Percentiles rank a stretch among this genome's conserved stretches.
These are phyloP conservation scores for Septoria petroselini DNA, from an alignment of 2,329 filamentous ascomycete species.

Conservation along the genomic window DNA sequence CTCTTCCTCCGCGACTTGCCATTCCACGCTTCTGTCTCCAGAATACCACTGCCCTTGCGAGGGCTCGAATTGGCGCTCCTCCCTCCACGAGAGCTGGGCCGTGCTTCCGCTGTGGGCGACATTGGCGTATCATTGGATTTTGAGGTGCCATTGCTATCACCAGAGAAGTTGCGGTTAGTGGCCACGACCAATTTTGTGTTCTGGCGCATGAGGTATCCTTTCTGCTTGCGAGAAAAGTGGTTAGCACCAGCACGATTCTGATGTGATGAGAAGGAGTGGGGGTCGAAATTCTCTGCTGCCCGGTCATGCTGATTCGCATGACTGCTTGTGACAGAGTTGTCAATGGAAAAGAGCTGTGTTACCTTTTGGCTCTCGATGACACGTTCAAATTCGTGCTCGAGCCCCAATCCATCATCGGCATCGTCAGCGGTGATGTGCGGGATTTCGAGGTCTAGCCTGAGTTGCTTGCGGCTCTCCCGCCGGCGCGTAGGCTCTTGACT, in stretches of 20 bases:
- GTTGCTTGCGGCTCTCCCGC: conserved; percentile 25
- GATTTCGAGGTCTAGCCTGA: conserved; percentile 60
- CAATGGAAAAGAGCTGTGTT: conserved; percentile 39
- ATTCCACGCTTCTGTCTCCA: conserved; percentile 98
- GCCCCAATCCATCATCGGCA: conserved; percentile 74
- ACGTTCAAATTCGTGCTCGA: conserved; percentile 89
- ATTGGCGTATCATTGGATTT: conserved; percentile 50
- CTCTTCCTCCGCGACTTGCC: conserved; percentile 68
- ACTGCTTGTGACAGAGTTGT: background rate
- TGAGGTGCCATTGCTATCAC: conserved; percentile 30
- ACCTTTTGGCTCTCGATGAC: conserved; percentile 98
- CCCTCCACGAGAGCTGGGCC: conserved; percentile 47
- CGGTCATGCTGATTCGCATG: conserved; percentile 1
- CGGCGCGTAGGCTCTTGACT: conserved; percentile 19
- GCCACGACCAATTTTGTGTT: conserved; percentile 96
- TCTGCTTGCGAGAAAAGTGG: conserved; percentile 62
- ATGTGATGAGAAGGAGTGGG: conserved; percentile 20
- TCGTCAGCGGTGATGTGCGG: conserved; percentile 69
- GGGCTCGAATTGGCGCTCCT: conserved; percentile 61
- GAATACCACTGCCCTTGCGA: conserved; percentile 78
- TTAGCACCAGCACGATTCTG: conserved; percentile 42
- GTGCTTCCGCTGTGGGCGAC: conserved; percentile 50
- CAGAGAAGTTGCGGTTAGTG: conserved; percentile 60
- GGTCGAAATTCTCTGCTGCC: conserved; percentile 6
- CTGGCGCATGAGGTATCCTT: conserved; percentile 96